Conservation (phyloP, 2,329 filamentous ascomycete genomes). For the Sporothrix pseudoabietina region DNA sequence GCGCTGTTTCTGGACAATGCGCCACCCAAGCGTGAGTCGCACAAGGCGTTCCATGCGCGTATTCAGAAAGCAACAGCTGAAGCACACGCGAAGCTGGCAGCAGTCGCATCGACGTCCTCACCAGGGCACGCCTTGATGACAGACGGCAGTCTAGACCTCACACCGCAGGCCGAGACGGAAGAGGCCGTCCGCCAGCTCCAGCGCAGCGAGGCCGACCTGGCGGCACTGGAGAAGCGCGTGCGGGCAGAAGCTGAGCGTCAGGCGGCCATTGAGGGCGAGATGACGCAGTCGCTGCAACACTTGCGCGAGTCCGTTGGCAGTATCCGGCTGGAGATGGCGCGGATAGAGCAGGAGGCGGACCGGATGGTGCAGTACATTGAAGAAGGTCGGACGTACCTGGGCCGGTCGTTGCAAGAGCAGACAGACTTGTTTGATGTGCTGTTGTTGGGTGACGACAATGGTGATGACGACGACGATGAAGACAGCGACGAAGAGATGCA, state of each 20-base stretch:
- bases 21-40: slow-evolving; percentile 30
- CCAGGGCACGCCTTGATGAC: not conserved
- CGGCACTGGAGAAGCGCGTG: slow-evolving; percentile 67
- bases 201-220: slow-evolving; percentile 58
- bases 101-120: not conserved
- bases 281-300: slow-evolving; percentile 31
- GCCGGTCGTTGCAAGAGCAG: slow-evolving; percentile 35
- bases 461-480: slow-evolving; percentile 10
- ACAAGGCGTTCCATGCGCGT: slow-evolving; percentile 34
- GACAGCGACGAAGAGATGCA: slow-evolving; percentile 26
- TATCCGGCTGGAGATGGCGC: slow-evolving; percentile 34
- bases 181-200: slow-evolving; percentile 51
- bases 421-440: slow-evolving; percentile 31
- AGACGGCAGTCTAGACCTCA: slow-evolving; percentile 2
- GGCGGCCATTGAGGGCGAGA: slow-evolving; percentile 31
- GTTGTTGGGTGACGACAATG: slow-evolving; percentile 23
- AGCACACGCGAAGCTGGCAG: slow-evolving; percentile 22
- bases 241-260: slow-evolving; percentile 41
- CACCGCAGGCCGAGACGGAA: slow-evolving; percentile 40
- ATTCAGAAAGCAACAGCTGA: slow-evolving; percentile 24
- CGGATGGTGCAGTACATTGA: slow-evolving; percentile 32
- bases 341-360: slow-evolving; percentile 34
- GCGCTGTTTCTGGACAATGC: slow-evolving; percentile 26
- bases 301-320: slow-evolving; percentile 33
- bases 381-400: slow-evolving; percentile 27